phyloP scores from a whole-genome alignment of 1,284 basidiomycete genomes.

The Moniliophthora roreri region DNA sequence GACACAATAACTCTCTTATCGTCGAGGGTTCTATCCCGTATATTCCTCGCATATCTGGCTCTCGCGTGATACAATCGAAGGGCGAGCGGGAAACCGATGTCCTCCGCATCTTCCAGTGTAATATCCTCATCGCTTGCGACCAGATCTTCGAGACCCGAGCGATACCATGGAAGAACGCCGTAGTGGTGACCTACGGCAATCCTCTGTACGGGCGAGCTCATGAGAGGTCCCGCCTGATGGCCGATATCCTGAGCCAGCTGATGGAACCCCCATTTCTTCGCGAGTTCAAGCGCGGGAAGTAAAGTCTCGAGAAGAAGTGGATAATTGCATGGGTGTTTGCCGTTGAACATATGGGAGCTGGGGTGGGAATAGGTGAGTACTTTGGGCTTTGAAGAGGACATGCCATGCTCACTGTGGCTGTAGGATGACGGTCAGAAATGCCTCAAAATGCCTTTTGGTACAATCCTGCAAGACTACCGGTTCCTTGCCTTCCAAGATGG shows the following conservation, averaged over 20 bases:
- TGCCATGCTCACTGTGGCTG: background rate
- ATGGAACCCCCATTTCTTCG: background rate
- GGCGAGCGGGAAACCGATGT: background rate
- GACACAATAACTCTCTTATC: too few relatives aligned
- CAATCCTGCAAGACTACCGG: background rate
- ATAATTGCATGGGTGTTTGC: background rate
- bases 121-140: conserved; percentile 1
- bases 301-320: background rate
- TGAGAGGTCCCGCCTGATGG: too few relatives aligned
- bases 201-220: background rate
- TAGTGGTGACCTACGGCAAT: background rate
- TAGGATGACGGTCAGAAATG: background rate
- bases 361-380: background rate
- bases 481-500: background rate
- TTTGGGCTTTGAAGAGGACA: background rate
- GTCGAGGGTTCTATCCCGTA: too few relatives aligned
- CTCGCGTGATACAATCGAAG: background rate
- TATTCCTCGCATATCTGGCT: background rate
- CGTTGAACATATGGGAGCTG: background rate
- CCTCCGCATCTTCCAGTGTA: background rate
- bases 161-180: background rate
- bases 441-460: background rate
- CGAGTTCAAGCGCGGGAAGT: background rate
- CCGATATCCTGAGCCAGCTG: background rate
- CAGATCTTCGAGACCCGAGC: background rate